Evolutionary conservation across 2,329 filamentous ascomycete genomes (phyloP).

Genomic region (Alternaria triticimaculans): DNA sequence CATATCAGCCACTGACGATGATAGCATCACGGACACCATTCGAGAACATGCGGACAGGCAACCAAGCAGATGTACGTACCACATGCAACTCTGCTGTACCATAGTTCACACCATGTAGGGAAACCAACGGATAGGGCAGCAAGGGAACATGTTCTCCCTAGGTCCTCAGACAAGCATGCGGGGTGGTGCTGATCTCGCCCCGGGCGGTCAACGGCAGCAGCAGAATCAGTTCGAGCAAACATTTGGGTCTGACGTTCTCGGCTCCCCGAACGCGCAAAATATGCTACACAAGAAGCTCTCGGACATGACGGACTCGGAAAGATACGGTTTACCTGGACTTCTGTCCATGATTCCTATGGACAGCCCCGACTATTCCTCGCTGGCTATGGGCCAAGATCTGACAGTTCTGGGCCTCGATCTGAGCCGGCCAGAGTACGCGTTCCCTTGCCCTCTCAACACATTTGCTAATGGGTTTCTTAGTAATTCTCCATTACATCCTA

Average conservation of each 20-base stretch:
- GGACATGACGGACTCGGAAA: constrained; percentile 67
- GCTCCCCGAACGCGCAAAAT: constrained; percentile 42
- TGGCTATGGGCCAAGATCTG: constrained; percentile 69
- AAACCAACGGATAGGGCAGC: constrained; percentile 34
- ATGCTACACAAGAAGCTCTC: constrained; percentile 55
- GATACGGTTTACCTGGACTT: constrained; percentile 66
- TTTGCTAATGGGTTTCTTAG: constrained; percentile 32
- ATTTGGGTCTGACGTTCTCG: constrained; percentile 37
- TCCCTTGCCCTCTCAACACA: background rate
- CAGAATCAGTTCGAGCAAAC: constrained; percentile 42
- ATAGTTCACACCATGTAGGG: constrained; percentile 25
- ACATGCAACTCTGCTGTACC: background rate
- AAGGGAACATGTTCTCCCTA: constrained; percentile 40
- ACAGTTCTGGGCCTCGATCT: constrained; percentile 69
- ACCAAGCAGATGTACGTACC: constrained; percentile 41
- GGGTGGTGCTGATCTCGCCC: constrained; percentile 26
- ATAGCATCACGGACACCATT: constrained; percentile 41
- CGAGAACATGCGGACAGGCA: constrained; percentile 37
- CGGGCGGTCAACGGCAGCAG: constrained; percentile 37
- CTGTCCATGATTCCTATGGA: constrained; percentile 63
- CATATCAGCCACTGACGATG: constrained; percentile 14
- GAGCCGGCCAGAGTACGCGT: constrained; percentile 64
- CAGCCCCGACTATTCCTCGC: constrained; percentile 56
- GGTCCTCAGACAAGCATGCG: constrained; percentile 37
- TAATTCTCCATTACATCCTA: constrained; percentile 65